Evolutionary conservation across 139 green algal genomes (phyloP), one percentile per base, ranked within the genome.

Genomic region (Chlamydomonas sp.): DNA sequence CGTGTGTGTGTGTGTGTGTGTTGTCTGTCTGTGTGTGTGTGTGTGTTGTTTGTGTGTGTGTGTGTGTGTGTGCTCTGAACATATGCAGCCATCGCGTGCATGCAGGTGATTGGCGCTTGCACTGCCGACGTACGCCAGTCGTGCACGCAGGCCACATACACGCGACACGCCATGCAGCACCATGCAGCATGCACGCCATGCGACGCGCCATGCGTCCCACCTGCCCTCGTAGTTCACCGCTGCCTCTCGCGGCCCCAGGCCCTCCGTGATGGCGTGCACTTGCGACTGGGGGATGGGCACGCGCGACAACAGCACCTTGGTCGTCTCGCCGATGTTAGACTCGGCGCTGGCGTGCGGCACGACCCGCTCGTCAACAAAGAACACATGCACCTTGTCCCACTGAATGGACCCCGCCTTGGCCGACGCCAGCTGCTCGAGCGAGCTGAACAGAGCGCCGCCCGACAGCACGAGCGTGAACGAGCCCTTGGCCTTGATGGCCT

Each of bases 401-500:
- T 92, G 83, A 16, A 84, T 54, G 36, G 22, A 33, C 22, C 36
- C 62, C 43, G 20, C 72, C 33, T 79, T 67, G n/a, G 58, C 37
- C 24, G 20, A 63, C 20, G 16, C 16, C 16, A 71, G 47, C 13
- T 39, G 4, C 5, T 10, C 38, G 5, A 96, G 76, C 29, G 69
- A 58, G 35, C 80, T 78, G 13, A 90, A 72, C 73, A 96, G 71
- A 1, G 82, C 90, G 33, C 90, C 90, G 16, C 83, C 83, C 20
- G 90, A 92, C 5, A 96, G 73, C 8, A 91, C 90, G 22, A 97
- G 76, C 10, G 85, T 93, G 76, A 96, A 97, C 47, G 68, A 70
- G 61, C 86, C 88, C 70, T 88, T 85, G 16, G 75, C 77, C 37
- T 79, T 70, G 54, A 95, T 89, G 5, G 89, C 85, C 20, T 72